Base-by-base conservation (phyloP, 768 basidiomycete species). In the Hortiboletus campestris region DNA sequence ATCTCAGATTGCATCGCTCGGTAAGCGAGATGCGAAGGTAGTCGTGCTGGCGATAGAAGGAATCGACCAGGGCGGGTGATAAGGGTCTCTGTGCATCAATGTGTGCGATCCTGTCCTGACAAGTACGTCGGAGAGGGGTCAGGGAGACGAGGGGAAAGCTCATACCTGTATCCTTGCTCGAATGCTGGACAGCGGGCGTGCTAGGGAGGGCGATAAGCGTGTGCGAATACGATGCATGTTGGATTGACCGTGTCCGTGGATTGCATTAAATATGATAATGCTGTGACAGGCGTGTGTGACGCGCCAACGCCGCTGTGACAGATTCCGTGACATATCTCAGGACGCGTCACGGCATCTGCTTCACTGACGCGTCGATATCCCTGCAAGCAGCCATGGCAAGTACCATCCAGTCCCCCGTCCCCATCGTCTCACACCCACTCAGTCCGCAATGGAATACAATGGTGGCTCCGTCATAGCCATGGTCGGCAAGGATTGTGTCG, bases 381-480 rank as follows among this genome's bases (percentile, higher is more conserved):
- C 3, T 12, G 1, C 52, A 46, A 51, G 3, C 61, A 56, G 34
- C 55, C 53, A 69, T 69, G 67, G 67, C 57, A 51, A 67, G 65
- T 58, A 32, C 13, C 34, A 7, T 16, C 34, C 34, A 14, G 1
- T 38, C 17, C 9, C 38, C 10, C 36, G 17, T n/a, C 38, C n/a
- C 10, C 38, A 10, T 19, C 38, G 38, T 38, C 57, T 60, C 28
- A 67, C 32, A 32, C n/a, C 0, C 9, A 11, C 38, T 20, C 46
- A 94, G 91, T 94, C 91, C 68, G 85, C 89, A 64, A 89, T 96
- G 90, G 82, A 92, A 74, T 79, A 86, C 59, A 98, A 97, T 80
- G 95, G 95, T 78, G 97, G 97, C 76, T 97, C 95, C 76, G 92
- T 96, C 66, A 82, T 99, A 74, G 97, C 97, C 78, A 99, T 99